These are phyloP conservation scores for Begonia masoniana DNA, from an alignment of 306 rosid species.

Conservation along the genomic window DNA sequence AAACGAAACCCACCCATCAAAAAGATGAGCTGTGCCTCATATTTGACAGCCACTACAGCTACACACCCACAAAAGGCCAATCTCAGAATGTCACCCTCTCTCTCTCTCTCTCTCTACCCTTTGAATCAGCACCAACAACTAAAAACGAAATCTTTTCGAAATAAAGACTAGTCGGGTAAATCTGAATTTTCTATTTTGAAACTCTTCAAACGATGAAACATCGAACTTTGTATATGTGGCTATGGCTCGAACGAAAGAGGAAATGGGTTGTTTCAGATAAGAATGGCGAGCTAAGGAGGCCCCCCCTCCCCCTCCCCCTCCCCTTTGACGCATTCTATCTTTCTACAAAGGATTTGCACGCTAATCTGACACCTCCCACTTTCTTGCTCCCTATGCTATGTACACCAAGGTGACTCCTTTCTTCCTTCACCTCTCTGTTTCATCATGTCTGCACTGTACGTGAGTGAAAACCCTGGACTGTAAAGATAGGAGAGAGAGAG, in stretches of 20 bases:
- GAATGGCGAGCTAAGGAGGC: slow-evolving; percentile 11
- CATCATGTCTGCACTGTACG: neutral
- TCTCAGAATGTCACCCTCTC: slow-evolving; percentile 52
- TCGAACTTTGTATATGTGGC: neutral
- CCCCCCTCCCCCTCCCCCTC: slow-evolving; percentile 9
- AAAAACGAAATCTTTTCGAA: slow-evolving; percentile 6
- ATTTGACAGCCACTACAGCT: slow-evolving; percentile 67
- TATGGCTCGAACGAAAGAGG: slow-evolving; percentile 2
- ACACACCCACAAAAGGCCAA: slow-evolving; percentile 59
- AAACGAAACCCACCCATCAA: slow-evolving; percentile 25
- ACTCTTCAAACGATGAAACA: neutral
- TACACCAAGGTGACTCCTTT: slow-evolving; percentile 9
- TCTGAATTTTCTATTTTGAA: neutral
- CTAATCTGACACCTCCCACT: slow-evolving; percentile 42
- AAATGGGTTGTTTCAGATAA: slow-evolving; percentile 13
- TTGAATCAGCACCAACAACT: slow-evolving; percentile 56
- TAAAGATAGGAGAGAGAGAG: slow-evolving; percentile 2
- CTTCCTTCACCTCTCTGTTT: slow-evolving; percentile 9
- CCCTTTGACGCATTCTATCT: neutral
- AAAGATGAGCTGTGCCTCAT: slow-evolving; percentile 60
- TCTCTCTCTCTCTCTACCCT: slow-evolving; percentile 23
- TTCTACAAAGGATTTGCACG: slow-evolving; percentile 28
- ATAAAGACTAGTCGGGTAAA: neutral
- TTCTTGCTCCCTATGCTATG: slow-evolving; percentile 27
- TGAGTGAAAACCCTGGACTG: neutral